These are phyloP conservation scores for Chrysosporium queenslandicum DNA, from an alignment of 2,329 filamentous ascomycete genomes.

Conservation along the genomic window DNA sequence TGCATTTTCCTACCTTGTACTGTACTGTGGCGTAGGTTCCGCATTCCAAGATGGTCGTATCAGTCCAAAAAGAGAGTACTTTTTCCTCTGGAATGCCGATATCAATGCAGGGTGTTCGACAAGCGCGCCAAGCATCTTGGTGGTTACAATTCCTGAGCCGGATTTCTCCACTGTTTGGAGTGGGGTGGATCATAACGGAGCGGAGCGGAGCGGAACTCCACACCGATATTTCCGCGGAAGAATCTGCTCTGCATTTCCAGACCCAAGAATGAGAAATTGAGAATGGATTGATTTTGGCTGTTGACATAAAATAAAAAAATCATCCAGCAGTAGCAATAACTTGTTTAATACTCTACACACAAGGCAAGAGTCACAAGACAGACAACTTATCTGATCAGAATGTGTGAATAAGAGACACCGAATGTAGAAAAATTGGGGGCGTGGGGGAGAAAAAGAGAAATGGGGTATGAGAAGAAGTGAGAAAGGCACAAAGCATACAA, in stretches of 20 bases:
- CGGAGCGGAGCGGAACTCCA: neutral
- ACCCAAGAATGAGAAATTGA: neutral
- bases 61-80: no score
- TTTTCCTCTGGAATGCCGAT: no score
- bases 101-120: no score
- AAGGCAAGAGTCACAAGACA: neutral
- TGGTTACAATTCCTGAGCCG: no score
- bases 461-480: conserved; percentile 6
- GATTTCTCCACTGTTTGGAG: no score
- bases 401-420: neutral
- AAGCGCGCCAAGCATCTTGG: no score
- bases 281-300: conserved; percentile 1
- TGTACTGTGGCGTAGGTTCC: no score
- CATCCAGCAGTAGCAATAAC: conserved; percentile 1
- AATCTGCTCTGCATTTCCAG: no score
- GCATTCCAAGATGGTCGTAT: no score
- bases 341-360: conserved; percentile 8
- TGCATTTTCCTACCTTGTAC: no score
- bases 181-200: neutral
- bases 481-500: neutral
- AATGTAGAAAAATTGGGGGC: neutral
- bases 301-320: neutral
- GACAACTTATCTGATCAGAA: neutral
- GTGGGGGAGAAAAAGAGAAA: neutral
- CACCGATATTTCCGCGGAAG: no score